Percentiles rank a stretch among this genome's conserved stretches.
phyloP scores from a whole-genome alignment of 768 basidiomycete genomes.

The Tricholoma bakamatsutake region DNA sequence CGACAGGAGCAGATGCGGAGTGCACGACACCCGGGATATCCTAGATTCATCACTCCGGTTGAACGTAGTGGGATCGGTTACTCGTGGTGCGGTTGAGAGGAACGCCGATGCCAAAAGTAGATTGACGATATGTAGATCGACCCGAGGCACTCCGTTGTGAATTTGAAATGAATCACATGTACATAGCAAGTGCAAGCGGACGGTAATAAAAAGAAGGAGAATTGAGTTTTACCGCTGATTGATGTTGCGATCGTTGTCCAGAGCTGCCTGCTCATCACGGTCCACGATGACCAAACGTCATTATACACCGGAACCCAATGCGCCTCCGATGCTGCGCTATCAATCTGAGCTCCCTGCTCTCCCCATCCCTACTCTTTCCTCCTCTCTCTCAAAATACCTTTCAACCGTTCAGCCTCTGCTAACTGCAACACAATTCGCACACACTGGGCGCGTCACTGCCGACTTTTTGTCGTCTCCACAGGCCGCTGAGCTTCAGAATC shows the following conservation, averaged over 20 bases:
- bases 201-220: too few relatives aligned
- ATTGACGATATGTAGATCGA: too few relatives aligned
- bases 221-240: too few relatives aligned
- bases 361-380: conserved; percentile 78
- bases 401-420: conserved; percentile 78
- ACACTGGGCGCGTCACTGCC: conserved; percentile 34
- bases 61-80: too few relatives aligned
- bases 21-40: too few relatives aligned
- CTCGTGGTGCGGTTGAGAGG: too few relatives aligned
- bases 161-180: too few relatives aligned
- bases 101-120: too few relatives aligned
- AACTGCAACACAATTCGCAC: conserved; percentile 51
- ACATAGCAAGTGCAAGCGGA: too few relatives aligned
- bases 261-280: not conserved
- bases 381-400: conserved; percentile 86
- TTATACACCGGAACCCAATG: conserved; percentile 46
- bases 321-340: conserved; percentile 65
- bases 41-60: too few relatives aligned
- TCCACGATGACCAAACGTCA: not conserved
- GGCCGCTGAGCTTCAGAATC: conserved; percentile 65
- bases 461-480: conserved; percentile 67
- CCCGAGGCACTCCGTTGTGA: too few relatives aligned
- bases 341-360: conserved; percentile 69
- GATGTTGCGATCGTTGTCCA: not conserved
- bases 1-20: too few relatives aligned